Percentiles rank a stretch among this genome's conserved stretches.
These are phyloP conservation scores for Hypericum perforatum DNA, from an alignment of 345 rosid genomes.

Conservation along the genomic window DNA sequence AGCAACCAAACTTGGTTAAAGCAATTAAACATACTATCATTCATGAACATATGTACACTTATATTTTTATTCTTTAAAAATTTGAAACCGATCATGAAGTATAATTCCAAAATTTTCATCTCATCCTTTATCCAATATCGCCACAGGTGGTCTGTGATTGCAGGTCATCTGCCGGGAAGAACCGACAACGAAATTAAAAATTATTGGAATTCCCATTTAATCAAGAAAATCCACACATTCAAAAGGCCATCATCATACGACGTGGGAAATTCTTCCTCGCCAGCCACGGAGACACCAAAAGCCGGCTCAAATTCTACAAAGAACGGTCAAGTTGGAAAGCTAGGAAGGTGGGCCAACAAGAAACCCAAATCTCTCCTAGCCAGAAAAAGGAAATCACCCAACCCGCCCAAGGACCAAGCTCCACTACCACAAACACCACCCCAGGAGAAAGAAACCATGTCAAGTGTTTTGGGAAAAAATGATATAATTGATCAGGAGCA, in stretches of 20 bases:
- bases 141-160: conserved; percentile 59
- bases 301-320: neutral
- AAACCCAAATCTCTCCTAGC: conserved; percentile 9
- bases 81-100: too few species aligned
- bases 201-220: conserved; percentile 57
- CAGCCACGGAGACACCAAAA: conserved; percentile 14
- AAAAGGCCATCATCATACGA: conserved; percentile 9
- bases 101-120: too few species aligned
- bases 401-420: neutral
- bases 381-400: neutral
- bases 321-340: conserved; percentile 21
- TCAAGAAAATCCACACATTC: conserved; percentile 34
- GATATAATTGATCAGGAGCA: too few species aligned
- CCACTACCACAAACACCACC: conserved; percentile 10
- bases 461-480: neutral
- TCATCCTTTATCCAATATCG: neutral
- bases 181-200: conserved; percentile 69
- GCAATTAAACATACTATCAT: too few species aligned
- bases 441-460: conserved; percentile 14
- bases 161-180: conserved; percentile 49
- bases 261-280: too few species aligned
- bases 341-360: conserved; percentile 18
- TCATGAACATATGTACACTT: too few species aligned
- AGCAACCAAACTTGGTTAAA: too few species aligned
- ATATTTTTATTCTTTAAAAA: too few species aligned